Conservation (phyloP, 2,329 filamentous ascomycete genomes). For the Didymella segeticola region DNA sequence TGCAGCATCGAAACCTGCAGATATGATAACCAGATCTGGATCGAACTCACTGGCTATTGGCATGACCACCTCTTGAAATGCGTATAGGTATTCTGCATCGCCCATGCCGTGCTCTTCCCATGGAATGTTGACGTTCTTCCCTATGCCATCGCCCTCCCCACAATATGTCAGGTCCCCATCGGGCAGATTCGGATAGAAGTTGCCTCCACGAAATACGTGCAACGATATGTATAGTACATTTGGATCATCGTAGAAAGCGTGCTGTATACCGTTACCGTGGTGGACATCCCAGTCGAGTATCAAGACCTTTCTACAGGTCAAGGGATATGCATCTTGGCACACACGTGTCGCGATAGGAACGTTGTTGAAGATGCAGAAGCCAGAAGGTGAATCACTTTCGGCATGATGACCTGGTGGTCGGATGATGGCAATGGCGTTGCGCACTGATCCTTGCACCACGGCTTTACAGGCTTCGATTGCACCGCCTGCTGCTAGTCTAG, state of each 20-base stretch:
- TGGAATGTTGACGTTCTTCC: constrained; percentile 72
- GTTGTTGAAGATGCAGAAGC: constrained; percentile 98
- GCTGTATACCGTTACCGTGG: constrained; percentile 90
- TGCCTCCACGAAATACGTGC: constrained; percentile 83
- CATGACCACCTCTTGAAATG: constrained; percentile 96
- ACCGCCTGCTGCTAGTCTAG: constrained; percentile 84
- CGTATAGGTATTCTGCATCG: constrained; percentile 94
- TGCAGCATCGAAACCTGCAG: constrained; percentile 94
- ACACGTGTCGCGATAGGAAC: constrained; percentile 90
- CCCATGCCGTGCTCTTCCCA: constrained; percentile 80
- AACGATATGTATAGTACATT: constrained; percentile 96
- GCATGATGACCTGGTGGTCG: constrained; percentile 95
- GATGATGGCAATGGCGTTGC: constrained; percentile 95
- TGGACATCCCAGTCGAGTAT: constrained; percentile 90
- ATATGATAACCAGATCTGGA: constrained; percentile 93
- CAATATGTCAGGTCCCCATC: constrained; percentile 67
- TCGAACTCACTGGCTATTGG: constrained; percentile 93
- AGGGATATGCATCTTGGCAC: constrained; percentile 81
- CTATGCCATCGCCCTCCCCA: constrained; percentile 63
- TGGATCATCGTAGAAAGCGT: constrained; percentile 93
- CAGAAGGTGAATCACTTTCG: constrained; percentile 83
- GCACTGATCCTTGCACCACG: constrained; percentile 82
- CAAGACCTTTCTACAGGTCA: constrained; percentile 83
- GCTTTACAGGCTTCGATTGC: constrained; percentile 95
- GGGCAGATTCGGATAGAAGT: constrained; percentile 77